A percentile compares a stretch with the other conserved stretches of the same genome.
Conservation (phyloP, 805 yeast genomes). For the Saccharomycopsis lassenensis region DNA sequence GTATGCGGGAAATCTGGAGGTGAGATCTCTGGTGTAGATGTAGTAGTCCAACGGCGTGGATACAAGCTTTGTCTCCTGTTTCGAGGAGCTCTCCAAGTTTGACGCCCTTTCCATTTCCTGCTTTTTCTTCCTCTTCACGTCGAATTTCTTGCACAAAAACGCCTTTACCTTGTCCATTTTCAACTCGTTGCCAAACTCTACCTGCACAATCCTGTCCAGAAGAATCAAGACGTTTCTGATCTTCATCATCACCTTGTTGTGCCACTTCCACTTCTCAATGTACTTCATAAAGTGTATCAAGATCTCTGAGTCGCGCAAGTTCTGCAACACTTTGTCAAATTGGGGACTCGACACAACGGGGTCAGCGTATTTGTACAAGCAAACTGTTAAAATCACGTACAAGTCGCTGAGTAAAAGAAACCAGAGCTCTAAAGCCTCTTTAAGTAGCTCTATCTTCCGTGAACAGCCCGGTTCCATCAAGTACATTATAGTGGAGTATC, state of each 20-base stretch:
- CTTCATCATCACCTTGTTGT: slow-evolving; percentile 31
- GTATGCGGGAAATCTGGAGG: slow-evolving; percentile 65
- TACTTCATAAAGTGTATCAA: slow-evolving; percentile 35
- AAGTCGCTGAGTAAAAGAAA: too few relatives aligned
- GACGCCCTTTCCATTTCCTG: slow-evolving; percentile 1
- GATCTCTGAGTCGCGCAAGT: slow-evolving; percentile 27
- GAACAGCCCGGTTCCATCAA: too few relatives aligned
- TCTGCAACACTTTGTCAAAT: too few relatives aligned
- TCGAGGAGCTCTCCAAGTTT: slow-evolving; percentile 1
- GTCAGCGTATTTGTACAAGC: too few relatives aligned
- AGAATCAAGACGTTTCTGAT: slow-evolving; percentile 46
- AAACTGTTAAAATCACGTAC: too few relatives aligned
- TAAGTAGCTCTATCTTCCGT: too few relatives aligned
- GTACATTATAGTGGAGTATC: too few relatives aligned
- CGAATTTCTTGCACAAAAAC: slow-evolving; percentile 34
- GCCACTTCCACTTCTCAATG: slow-evolving; percentile 63
- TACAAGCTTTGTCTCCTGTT: slow-evolving; percentile 38
- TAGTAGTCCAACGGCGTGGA: slow-evolving; percentile 80
- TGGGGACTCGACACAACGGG: too few relatives aligned
- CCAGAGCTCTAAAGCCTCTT: too few relatives aligned
- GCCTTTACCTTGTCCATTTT: slow-evolving; percentile 33
- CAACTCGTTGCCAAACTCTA: slow-evolving; percentile 51
- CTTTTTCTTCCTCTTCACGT: slow-evolving; percentile 16
- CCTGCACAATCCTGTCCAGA: slow-evolving; percentile 40
- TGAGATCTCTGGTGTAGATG: slow-evolving; percentile 64